These are phyloP conservation scores for Dictyostelium intermedium DNA, from an alignment of 78 protist genomes.

Conservation along the genomic window DNA sequence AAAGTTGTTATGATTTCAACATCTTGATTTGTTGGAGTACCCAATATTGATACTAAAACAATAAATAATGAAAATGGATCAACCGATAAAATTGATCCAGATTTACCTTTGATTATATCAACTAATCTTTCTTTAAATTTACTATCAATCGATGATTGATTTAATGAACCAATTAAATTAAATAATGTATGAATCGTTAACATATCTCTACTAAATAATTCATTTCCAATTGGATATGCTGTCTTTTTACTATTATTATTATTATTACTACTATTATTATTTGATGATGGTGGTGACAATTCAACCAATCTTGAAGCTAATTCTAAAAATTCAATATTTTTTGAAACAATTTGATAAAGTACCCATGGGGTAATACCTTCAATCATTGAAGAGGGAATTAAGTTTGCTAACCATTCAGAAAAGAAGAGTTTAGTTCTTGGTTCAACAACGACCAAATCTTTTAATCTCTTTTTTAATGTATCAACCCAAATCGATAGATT, in stretches of 20 bases:
- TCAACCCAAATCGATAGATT: not conserved
- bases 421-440: not conserved
- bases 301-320: constrained; percentile 27
- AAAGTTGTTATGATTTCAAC: constrained; percentile 31
- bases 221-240: constrained; percentile 29
- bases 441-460: not conserved
- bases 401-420: not conserved
- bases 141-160: not conserved
- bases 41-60: constrained; percentile 13
- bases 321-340: constrained; percentile 67
- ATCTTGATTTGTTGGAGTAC: constrained; percentile 6
- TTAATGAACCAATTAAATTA: not conserved
- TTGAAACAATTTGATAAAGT: constrained; percentile 20
- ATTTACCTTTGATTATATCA: constrained; percentile 28
- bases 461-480: not conserved
- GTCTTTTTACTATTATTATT: not conserved
- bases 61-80: constrained; percentile 55
- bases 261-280: not conserved
- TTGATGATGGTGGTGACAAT: not conserved
- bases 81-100: constrained; percentile 40
- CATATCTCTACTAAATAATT: constrained; percentile 39
- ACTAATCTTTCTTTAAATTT: constrained; percentile 33
- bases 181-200: constrained; percentile 34
- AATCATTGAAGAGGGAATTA: not conserved
- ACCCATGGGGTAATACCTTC: constrained; percentile 20